Evolutionary conservation across 257 asterid species (phyloP), one percentile per base, ranked within the genome.

Genomic region (Plantago ovata): DNA sequence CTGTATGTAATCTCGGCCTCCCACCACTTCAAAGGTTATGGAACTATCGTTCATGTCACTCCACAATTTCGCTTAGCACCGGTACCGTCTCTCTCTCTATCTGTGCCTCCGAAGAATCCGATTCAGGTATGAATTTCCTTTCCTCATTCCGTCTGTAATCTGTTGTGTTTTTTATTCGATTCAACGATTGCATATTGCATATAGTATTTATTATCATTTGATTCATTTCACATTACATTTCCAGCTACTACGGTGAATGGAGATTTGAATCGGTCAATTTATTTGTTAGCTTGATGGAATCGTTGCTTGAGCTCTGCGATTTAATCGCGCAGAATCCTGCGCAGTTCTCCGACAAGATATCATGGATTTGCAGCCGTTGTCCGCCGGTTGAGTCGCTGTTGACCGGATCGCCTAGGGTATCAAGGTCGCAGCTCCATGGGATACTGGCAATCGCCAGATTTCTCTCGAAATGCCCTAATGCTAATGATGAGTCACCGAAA

Each of bases 311-410:
- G 91, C 87, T 93, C 8, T 89, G 95, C 66, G 99, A 93, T 74
- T 64, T 93, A 67, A 84, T 93, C 70, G 87, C 81, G 24, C 73
- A 81, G 47, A 75, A 74, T 18, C 96, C 97, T 20, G 14, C 64
- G 60, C 84, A 78, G 63, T 93, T 84, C 67, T 54, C 70, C 1
- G 85, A 82, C 6, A 89, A 93, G 67, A 73, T 93, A 53, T 75
- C 74, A 19, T 86, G 97, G 97, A 82, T 93, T 65, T 93, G 96
- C 78, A 77, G 82, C 72, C 86, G 99, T 41, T 93, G 99, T 55
- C 99, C 97, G 65, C 74, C 90, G 70, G 72, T 85, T 41, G 94
- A 92, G 77, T 62, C 69, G 20, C 69, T 89, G 39, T 72, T 89
- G 11, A 53, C 60, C 41, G 94, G 92, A 86, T 84, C 96, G 75